Evolutionary conservation across 768 basidiomycete genomes (phyloP).

Genomic region (Tephrocybe sp.): DNA sequence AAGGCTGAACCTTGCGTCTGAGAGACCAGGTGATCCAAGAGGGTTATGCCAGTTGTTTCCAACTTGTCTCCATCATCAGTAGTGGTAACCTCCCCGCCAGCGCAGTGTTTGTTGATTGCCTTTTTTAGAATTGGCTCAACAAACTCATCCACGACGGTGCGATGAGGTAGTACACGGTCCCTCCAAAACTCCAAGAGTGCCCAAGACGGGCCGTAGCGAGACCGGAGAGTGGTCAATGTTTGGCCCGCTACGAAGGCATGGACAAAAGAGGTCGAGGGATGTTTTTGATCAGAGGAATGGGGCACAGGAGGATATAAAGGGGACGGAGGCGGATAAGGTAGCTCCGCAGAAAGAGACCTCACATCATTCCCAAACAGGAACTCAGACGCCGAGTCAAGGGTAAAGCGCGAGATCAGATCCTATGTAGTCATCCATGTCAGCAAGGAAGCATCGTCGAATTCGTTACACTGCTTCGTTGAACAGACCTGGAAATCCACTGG

Average conservation of each 20-base stretch:
- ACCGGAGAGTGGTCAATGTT: constrained; percentile 34
- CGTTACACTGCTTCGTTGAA: not conserved
- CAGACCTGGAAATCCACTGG: constrained; percentile 59
- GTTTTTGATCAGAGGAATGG: constrained; percentile 16
- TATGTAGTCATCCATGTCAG: constrained; percentile 16
- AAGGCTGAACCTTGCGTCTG: constrained; percentile 45
- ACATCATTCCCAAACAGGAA: constrained; percentile 56
- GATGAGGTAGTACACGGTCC: constrained; percentile 44
- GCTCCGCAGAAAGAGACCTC: constrained; percentile 42
- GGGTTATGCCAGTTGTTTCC: constrained; percentile 28
- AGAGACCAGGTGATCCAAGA: constrained; percentile 55
- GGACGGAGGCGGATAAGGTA: constrained; percentile 46
- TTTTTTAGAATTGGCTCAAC: constrained; percentile 52
- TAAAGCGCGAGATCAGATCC: constrained; percentile 58
- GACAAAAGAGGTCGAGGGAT: constrained; percentile 42
- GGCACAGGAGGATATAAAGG: constrained; percentile 15
- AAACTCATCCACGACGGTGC: constrained; percentile 48
- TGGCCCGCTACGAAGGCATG: constrained; percentile 53
- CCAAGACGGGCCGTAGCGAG: constrained; percentile 45
- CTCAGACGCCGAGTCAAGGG: constrained; percentile 57
- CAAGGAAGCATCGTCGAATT: not conserved
- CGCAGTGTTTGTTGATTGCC: constrained; percentile 41
- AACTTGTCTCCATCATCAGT: constrained; percentile 18
- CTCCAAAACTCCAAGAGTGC: constrained; percentile 51
- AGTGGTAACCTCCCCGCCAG: constrained; percentile 2